A percentile compares a stretch with the other conserved stretches of the same genome.
Conservation (phyloP, 2,329 filamentous ascomycete genomes). For the Dactylellina parvicollis region DNA sequence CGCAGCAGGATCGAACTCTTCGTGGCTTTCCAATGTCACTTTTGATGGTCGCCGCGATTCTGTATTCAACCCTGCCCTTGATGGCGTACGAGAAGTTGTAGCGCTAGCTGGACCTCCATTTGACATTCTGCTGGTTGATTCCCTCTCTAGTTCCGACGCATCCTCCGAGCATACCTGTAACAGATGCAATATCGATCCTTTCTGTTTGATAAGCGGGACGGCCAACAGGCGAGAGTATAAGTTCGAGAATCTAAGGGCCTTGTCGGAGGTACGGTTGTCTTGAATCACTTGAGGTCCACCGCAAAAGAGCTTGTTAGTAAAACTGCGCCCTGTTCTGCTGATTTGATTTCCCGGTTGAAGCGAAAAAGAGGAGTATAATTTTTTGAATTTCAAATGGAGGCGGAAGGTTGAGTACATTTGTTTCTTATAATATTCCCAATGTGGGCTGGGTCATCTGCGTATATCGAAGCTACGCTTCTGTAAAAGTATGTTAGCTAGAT, state of each 20-base stretch:
- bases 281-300: constrained; percentile 70
- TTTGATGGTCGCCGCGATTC: constrained; percentile 32
- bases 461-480: constrained; percentile 64
- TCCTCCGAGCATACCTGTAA: constrained; percentile 84
- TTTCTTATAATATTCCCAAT: constrained; percentile 91
- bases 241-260: constrained; percentile 86
- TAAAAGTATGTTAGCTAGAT: constrained; percentile 56
- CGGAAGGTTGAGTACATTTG: constrained; percentile 65
- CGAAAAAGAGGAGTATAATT: constrained; percentile 48
- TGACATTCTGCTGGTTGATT: constrained; percentile 21
- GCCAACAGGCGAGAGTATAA: constrained; percentile 87
- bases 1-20: constrained; percentile 34
- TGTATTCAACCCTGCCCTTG: constrained; percentile 19
- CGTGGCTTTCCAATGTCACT: constrained; percentile 8
- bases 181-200: constrained; percentile 95
- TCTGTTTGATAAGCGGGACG: constrained; percentile 91
- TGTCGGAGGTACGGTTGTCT: constrained; percentile 75
- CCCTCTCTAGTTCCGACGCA: constrained; percentile 62
- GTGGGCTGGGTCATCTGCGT: constrained; percentile 83
- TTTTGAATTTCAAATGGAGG: constrained; percentile 1
- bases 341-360: constrained; percentile 1
- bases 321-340: constrained; percentile 15
- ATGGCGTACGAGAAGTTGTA: constrained; percentile 28
- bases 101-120: constrained; percentile 53
- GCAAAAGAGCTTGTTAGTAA: constrained; percentile 35